These are phyloP conservation scores for Toxicodendron radicans DNA, from an alignment of 345 rosid species.

Conservation along the genomic window DNA sequence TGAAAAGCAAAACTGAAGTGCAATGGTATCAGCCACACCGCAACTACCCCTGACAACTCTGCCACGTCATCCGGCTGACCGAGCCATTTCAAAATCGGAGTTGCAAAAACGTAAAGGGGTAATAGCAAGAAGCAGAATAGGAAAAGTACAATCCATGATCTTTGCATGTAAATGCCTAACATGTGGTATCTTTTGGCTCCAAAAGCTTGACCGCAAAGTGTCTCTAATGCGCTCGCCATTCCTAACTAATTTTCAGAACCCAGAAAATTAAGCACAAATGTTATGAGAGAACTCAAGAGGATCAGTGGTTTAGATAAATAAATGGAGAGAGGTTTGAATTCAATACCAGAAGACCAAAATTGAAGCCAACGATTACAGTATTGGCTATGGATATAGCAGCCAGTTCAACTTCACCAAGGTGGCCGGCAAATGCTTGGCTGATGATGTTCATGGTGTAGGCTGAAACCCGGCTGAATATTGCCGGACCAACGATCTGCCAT, in stretches of 20 bases:
- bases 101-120: conserved; percentile 56
- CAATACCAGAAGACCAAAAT: conserved; percentile 62
- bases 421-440: conserved; percentile 74
- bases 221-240: conserved; percentile 82
- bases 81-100: conserved; percentile 52
- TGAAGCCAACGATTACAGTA: conserved; percentile 70
- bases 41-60: conserved; percentile 50
- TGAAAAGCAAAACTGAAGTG: conserved; percentile 63
- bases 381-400: conserved; percentile 73
- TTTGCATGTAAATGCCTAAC: conserved; percentile 73
- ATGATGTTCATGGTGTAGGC: conserved; percentile 53
- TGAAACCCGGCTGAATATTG: conserved; percentile 55
- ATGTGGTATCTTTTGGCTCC: conserved; percentile 63
- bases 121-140: conserved; percentile 48
- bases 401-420: conserved; percentile 60
- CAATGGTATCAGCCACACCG: conserved; percentile 58
- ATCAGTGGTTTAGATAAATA: too few relatives aligned
- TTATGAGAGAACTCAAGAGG: too few relatives aligned
- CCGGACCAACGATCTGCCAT: conserved; percentile 70
- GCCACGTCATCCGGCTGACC: conserved; percentile 74
- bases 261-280: neutral
- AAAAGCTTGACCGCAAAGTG: conserved; percentile 78
- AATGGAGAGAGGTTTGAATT: too few relatives aligned
- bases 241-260: conserved; percentile 41
- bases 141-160: conserved; percentile 68